Conservation (phyloP, 257 asterid genomes). For the Solanum medicagineum region DNA sequence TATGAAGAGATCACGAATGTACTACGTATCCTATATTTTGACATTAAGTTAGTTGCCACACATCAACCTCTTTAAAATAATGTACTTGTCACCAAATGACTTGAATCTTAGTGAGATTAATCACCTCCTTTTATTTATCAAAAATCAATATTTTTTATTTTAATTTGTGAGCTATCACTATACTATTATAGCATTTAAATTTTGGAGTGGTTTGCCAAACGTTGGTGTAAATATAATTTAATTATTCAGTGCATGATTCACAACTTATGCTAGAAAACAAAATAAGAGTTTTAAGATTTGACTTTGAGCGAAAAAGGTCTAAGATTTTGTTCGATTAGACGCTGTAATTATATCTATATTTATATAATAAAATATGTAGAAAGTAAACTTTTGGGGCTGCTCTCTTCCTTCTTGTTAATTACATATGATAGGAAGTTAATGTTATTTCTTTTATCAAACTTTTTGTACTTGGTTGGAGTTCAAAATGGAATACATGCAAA, state of each 20-base stretch:
- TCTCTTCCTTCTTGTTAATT: background rate
- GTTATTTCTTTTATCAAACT: background rate
- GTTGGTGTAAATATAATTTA: background rate
- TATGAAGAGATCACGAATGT: background rate
- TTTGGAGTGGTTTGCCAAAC: constrained; percentile 11
- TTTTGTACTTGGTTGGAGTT: background rate
- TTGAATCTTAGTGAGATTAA: background rate
- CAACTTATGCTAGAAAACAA: background rate
- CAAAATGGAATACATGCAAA: background rate
- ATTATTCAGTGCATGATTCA: background rate
- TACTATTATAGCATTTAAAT: background rate
- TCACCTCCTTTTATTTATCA: background rate
- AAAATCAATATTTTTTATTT: background rate
- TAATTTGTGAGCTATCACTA: background rate
- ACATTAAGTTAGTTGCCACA: background rate
- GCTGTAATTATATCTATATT: background rate
- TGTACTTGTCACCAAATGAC: background rate
- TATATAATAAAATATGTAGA: background rate
- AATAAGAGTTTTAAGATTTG: background rate
- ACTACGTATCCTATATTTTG: background rate
- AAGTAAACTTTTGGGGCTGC: background rate
- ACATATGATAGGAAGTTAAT: background rate
- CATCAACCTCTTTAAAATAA: background rate
- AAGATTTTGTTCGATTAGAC: background rate
- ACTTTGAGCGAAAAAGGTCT: background rate